A percentile compares a stretch with the other conserved stretches of the same genome.
These are phyloP conservation scores for Chiua sp. DNA, from an alignment of 1,284 basidiomycete genomes.

Conservation along the genomic window DNA sequence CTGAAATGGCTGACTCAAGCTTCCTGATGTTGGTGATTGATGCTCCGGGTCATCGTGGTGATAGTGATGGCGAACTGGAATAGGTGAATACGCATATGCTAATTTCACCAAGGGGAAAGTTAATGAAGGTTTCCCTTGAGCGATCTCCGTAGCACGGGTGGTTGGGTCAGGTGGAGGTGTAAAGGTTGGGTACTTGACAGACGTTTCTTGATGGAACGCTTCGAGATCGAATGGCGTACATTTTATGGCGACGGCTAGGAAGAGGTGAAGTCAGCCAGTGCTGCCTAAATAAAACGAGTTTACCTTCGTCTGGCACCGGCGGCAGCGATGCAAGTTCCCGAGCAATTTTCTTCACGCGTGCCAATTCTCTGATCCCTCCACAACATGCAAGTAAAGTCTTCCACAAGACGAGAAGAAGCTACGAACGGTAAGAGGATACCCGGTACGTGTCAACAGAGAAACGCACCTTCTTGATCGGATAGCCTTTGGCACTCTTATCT, in stretches of 20 bases:
- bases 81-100: conserved; percentile 91
- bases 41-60: conserved; percentile 78
- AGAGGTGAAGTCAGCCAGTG: conserved; percentile 7
- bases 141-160: conserved; percentile 31
- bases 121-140: conserved; percentile 42
- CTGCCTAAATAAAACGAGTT: conserved; percentile 5
- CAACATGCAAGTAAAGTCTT: conserved; percentile 93
- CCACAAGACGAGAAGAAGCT: conserved; percentile 97
- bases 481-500: conserved; percentile 95
- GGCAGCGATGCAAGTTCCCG: conserved; percentile 83
- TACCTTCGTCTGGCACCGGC: conserved; percentile 67
- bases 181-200: conserved; percentile 95
- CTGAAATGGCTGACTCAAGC: conserved; percentile 49
- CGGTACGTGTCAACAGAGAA: neutral
- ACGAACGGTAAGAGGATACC: conserved; percentile 13
- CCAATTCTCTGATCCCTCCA: conserved; percentile 89
- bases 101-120: conserved; percentile 64
- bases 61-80: conserved; percentile 92
- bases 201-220: conserved; percentile 85
- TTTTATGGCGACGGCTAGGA: conserved; percentile 66
- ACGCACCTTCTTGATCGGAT: conserved; percentile 92
- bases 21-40: conserved; percentile 44
- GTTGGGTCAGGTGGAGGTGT: conserved; percentile 55
- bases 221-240: conserved; percentile 90
- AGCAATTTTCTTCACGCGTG: conserved; percentile 83